Evolutionary conservation across 129 eudicot genomes (phyloP).

Genomic region (Apium graveolens): DNA sequence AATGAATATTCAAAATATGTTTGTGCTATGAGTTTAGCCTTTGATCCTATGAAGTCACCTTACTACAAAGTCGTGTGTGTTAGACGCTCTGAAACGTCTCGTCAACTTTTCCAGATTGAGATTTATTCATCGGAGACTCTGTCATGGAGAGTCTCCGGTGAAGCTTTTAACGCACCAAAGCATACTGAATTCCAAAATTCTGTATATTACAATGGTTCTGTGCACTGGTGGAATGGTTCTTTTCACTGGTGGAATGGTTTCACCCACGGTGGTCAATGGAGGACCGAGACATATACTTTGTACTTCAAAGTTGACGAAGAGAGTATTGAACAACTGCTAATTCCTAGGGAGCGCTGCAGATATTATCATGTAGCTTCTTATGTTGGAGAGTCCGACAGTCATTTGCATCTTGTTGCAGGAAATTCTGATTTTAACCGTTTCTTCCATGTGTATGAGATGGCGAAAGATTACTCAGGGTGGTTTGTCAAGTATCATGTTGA

Average conservation of each 20-base stretch:
- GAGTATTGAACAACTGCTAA: neutral
- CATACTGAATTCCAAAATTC: constrained; percentile 8
- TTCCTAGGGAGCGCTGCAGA: too few species aligned
- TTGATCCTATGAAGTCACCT: neutral
- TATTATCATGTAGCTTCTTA: constrained; percentile 11
- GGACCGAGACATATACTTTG: neutral
- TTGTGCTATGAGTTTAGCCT: too few species aligned
- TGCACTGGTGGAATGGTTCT: constrained; percentile 23
- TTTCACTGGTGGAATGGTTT: neutral
- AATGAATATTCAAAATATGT: neutral
- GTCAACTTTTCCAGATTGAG: constrained; percentile 6
- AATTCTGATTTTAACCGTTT: neutral
- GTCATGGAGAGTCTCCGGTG: constrained; percentile 13
- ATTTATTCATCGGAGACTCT: constrained; percentile 18
- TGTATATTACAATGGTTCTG: constrained; percentile 25
- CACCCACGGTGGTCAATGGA: neutral
- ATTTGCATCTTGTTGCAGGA: constrained; percentile 13
- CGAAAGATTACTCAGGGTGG: constrained; percentile 38
- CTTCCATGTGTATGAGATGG: constrained; percentile 39
- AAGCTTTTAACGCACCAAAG: constrained; percentile 2
- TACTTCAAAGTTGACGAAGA: constrained; percentile 21
- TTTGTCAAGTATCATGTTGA: constrained; percentile 36
- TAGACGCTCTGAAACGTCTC: neutral
- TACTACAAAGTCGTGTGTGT: neutral
- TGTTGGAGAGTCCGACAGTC: constrained; percentile 37